Evolutionary conservation across 306 rosid species (phyloP), one percentile per base, ranked within the genome.

Genomic region (Lithocarpus polystachyus): DNA sequence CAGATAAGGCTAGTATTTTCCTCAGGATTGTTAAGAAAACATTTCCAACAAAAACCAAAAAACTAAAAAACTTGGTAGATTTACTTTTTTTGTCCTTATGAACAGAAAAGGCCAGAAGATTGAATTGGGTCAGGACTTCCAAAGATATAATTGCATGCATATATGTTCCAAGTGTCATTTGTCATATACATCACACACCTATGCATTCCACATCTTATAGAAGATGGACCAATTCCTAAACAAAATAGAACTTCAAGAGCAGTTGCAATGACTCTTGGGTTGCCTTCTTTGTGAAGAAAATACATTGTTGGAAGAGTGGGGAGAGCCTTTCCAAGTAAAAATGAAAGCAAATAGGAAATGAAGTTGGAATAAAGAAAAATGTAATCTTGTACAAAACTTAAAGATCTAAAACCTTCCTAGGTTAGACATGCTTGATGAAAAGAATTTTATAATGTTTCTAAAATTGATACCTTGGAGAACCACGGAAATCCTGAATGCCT

Each of bases 221-320:
- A 48, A 48, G 17, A 3, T 48, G 53, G 53, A 48, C 53, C 53
- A 48, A 48, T 48, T 48, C 17, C 53, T 48, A 48, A 48, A 48
- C 5, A 48, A 48, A 13, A 48, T 48, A 48, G 1, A 48, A 12
- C 53, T 48, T 48, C 12, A 48, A 48, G 53, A 48, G 53, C 5
- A 48, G 15, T 10, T 48, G 53, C 14, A 48, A 48, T 11, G 53
- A 48, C 15, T 2, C 14, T 13, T 10, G 14, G 53, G 53, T 48
- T 48, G 17, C 53, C 15, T 48, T 48, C 3, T 10, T 12, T 48
- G 53, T 48, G 53, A 48, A 48, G 17, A 48, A 48, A 48, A 48
- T 48, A 48, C 17, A 79, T 37, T 78, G 55, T 51, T 70, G 18
- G 80, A 62, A 22, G 73, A 74, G 74, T 75, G 35, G 69, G 72